Conservation (phyloP, 805 yeast species). For the Metschnikowia matae region DNA sequence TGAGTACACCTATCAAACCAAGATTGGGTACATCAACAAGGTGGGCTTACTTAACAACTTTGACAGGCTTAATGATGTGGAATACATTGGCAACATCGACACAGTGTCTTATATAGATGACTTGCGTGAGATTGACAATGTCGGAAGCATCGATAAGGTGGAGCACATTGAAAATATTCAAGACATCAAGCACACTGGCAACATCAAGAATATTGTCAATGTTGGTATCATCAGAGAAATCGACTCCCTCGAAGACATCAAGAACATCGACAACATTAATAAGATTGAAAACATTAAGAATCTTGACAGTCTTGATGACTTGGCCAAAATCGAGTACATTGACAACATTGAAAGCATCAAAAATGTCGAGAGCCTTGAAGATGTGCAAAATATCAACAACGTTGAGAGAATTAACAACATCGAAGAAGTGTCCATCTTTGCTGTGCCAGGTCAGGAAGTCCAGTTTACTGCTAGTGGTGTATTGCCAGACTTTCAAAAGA, state of each 20-base stretch:
- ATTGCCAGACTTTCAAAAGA: background rate
- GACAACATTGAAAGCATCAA: conserved; percentile 3
- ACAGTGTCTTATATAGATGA: conserved; percentile 1
- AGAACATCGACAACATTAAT: background rate
- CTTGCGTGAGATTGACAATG: conserved; percentile 3
- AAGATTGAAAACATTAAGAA: conserved; percentile 3
- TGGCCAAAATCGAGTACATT: conserved; percentile 3
- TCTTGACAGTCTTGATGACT: conserved; percentile 3
- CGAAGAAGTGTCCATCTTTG: background rate
- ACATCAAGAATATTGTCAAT: conserved; percentile 1
- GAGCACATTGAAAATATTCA: conserved; percentile 3
- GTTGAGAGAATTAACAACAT: conserved; percentile 3
- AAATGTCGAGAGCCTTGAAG: conserved; percentile 2
- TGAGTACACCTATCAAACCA: background rate
- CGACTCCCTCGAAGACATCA: conserved; percentile 3
- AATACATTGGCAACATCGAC: background rate
- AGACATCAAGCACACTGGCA: background rate
- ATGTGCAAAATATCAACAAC: conserved; percentile 1
- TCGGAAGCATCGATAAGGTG: conserved; percentile 4
- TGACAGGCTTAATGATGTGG: conserved; percentile 2
- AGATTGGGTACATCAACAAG: conserved; percentile 3
- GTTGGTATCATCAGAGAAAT: conserved; percentile 2
- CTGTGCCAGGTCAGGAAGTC: background rate
- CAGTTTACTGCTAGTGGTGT: background rate
- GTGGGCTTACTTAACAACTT: conserved; percentile 1